phyloP scores from a whole-genome alignment of 352 stramenopile genomes.

The Pythium sukuiense region DNA sequence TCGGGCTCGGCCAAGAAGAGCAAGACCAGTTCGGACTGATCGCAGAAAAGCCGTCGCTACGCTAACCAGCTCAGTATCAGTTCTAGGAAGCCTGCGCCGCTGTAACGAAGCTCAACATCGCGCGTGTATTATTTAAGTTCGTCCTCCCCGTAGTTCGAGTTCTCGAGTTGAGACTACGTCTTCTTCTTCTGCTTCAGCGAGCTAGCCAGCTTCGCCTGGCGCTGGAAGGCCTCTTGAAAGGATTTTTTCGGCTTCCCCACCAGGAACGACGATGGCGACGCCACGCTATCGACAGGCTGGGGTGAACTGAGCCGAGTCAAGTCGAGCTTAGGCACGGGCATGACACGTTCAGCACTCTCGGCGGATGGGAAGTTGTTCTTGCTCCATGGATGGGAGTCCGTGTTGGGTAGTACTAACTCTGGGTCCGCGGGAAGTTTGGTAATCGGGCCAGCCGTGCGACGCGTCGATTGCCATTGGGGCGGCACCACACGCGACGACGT shows the following conservation, averaged over 20 bases:
- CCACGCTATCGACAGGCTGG: background rate
- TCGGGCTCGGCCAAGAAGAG: constrained; percentile 53
- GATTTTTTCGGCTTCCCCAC: constrained; percentile 33
- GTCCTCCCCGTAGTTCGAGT: background rate
- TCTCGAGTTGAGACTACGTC: background rate
- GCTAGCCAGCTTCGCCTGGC: constrained; percentile 50
- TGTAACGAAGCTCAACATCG: constrained; percentile 4
- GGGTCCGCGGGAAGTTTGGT: background rate
- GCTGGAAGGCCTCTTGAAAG: constrained; percentile 49
- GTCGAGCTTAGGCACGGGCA: constrained; percentile 26
- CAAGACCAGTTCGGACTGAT: constrained; percentile 39
- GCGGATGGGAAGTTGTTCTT: constrained; percentile 12
- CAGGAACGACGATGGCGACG: background rate
- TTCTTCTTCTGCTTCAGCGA: constrained; percentile 52
- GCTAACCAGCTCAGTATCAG: no score
- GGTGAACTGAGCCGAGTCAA: constrained; percentile 14
- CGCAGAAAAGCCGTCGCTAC: background rate
- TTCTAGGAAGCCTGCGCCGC: background rate
- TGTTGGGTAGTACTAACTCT: background rate
- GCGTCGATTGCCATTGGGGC: constrained; percentile 66
- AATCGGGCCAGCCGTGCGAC: constrained; percentile 34
- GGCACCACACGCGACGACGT: constrained; percentile 13
- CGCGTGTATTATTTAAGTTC: constrained; percentile 15
- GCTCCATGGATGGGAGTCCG: constrained; percentile 20
- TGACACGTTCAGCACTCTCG: background rate